Evolutionary conservation across 306 rosid species (phyloP), one percentile per base, ranked within the genome.

Genomic region (Luffa acutangula): DNA sequence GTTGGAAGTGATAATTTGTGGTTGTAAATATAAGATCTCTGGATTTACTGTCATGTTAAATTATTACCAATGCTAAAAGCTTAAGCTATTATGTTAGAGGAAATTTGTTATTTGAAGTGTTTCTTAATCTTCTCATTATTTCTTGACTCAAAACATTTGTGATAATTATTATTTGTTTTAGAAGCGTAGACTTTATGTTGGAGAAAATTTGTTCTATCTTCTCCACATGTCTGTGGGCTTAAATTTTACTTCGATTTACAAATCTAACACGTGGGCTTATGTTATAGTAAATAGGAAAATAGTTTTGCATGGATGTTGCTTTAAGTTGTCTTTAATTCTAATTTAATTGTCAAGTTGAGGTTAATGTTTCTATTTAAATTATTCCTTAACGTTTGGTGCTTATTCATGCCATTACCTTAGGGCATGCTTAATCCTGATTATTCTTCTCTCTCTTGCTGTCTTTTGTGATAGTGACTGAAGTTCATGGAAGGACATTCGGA

Each of bases 401-500:
- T 1, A 46, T 71, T 45, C n/a, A 48, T 72, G 21, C 1, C 59
- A 31, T 48, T 48, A 72, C 25, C 6, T 31, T 48, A 48, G 15
- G 37, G 37, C 51, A 11, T 46, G 42, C 59, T 78, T 7, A 62
- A 64, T 45, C 57, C 59, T 59, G 54, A 78, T 5, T 59, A 31
- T 41, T 12, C 66, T 62, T 6, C 53, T 62, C 72, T 62, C 66
- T 45, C 20, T 54, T 70, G 74, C 53, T n/a, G 18, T 54, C 10
- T 17, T 42, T 58, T 43, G 13, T 52, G 42, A 39, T 54, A 93
- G 99, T 93, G 99, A 87, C 92, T 76, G 99, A 95, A 86, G 90
- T 90, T 90, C 99, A 95, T 83, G 99, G 99, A 73, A 92, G 97
- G 77, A 93, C 99, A 78, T 93, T 95, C 85, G 97, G 97, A 70